These are phyloP conservation scores for Phytophthora gonapodyides DNA, from an alignment of 352 stramenopile genomes.

Conservation along the genomic window DNA sequence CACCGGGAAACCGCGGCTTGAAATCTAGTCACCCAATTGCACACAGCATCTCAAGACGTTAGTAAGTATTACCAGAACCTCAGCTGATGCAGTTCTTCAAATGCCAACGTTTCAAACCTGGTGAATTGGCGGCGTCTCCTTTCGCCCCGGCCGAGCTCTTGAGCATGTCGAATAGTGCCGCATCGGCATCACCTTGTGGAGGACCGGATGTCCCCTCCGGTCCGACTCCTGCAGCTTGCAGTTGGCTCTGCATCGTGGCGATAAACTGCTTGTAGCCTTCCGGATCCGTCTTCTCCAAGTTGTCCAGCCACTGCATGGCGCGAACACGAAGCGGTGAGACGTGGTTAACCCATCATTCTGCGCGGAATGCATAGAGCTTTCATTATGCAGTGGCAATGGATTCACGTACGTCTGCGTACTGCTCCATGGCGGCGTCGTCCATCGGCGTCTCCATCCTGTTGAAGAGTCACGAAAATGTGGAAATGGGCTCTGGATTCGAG, in stretches of 20 bases:
- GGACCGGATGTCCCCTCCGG: not conserved
- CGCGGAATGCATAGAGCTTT: slow-evolving; percentile 1
- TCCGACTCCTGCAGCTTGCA: slow-evolving; percentile 38
- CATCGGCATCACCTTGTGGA: slow-evolving; percentile 31
- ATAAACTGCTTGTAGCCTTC: slow-evolving; percentile 68
- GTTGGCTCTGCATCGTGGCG: slow-evolving; percentile 64
- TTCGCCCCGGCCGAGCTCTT: slow-evolving; percentile 32
- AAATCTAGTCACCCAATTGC: slow-evolving; percentile 41
- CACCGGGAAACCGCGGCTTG: slow-evolving; percentile 65
- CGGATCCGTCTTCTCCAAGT: slow-evolving; percentile 71
- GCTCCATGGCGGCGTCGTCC: slow-evolving; percentile 66
- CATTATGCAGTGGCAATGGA: not conserved
- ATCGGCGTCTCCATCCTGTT: slow-evolving; percentile 34
- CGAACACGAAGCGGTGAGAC: slow-evolving; percentile 17
- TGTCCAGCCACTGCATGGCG: slow-evolving; percentile 63
- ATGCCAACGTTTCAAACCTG: slow-evolving; percentile 21
- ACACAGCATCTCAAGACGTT: not conserved
- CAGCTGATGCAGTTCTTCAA: not conserved
- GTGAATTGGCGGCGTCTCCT: slow-evolving; percentile 9
- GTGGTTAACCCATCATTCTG: slow-evolving; percentile 2
- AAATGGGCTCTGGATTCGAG: slow-evolving; percentile 26
- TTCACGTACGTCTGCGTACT: slow-evolving; percentile 67
- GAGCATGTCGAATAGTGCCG: slow-evolving; percentile 62
- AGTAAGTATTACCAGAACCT: not conserved
- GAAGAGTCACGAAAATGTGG: slow-evolving; percentile 35